These are phyloP conservation scores for Misopates orontium DNA, from an alignment of 257 asterid genomes.

Conservation along the genomic window DNA sequence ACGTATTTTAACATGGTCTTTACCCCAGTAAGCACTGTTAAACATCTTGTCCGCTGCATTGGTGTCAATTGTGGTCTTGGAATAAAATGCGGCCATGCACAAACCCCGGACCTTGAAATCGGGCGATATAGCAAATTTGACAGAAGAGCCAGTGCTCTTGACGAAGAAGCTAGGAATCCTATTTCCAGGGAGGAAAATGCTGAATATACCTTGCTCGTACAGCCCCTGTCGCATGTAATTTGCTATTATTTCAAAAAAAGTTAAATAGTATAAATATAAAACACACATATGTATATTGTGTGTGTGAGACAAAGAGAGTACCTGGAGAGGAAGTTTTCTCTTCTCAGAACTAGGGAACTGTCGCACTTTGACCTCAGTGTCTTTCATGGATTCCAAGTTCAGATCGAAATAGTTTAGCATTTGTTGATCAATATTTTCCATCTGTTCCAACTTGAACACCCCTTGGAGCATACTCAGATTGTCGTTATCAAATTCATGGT, in stretches of 20 bases:
- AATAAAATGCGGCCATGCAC: conserved; percentile 15
- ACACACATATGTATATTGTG: no score
- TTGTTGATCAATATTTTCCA: neutral
- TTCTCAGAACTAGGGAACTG: neutral
- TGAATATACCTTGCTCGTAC: conserved; percentile 17
- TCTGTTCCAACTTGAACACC: conserved; percentile 20
- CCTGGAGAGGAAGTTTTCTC: conserved; percentile 26
- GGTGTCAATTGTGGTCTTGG: neutral
- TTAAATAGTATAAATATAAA: no score
- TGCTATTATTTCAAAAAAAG: neutral
- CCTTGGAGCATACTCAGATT: conserved; percentile 18
- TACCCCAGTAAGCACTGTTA: conserved; percentile 6
- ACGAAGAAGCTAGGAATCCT: conserved; percentile 20
- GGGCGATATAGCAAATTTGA: conserved; percentile 1
- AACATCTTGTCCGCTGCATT: neutral
- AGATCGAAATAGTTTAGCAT: conserved; percentile 7
- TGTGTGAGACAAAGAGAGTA: no score
- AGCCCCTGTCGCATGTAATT: neutral
- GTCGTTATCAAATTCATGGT: neutral
- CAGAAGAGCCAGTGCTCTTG: neutral
- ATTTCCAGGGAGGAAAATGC: conserved; percentile 26
- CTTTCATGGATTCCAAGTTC: conserved; percentile 9
- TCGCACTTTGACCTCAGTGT: conserved; percentile 11
- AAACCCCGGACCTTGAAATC: conserved; percentile 8
- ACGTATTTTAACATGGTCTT: conserved; percentile 15